Percentiles rank a stretch among this genome's conserved stretches.
phyloP scores from a whole-genome alignment of 345 rosid species.

The Populus euphratica region DNA sequence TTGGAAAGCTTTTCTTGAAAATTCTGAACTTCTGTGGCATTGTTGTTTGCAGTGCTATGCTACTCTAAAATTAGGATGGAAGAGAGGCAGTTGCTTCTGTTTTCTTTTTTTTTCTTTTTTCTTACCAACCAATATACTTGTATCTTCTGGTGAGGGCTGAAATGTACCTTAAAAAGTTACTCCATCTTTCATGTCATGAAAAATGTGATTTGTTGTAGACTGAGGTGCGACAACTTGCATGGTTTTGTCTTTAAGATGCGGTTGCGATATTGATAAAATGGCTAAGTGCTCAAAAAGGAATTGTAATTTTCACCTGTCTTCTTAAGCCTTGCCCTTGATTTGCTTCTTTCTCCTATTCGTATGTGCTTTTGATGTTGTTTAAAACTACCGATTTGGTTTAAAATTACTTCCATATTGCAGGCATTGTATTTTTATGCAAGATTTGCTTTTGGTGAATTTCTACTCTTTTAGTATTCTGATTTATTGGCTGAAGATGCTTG shows the following conservation, averaged over 20 bases:
- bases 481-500: too few relatives aligned
- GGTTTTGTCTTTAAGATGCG: not conserved
- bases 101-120: not conserved
- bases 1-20: not conserved
- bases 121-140: not conserved
- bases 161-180: not conserved
- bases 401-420: too few relatives aligned
- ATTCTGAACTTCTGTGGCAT: not conserved
- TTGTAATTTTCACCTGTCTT: not conserved
- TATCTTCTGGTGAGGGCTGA: not conserved
- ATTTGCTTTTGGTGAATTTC: too few relatives aligned
- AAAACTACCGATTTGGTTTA: too few relatives aligned
- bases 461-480: too few relatives aligned
- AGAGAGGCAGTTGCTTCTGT: not conserved
- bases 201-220: not conserved
- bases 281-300: not conserved
- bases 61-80: not conserved
- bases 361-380: too few relatives aligned
- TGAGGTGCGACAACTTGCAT: not conserved
- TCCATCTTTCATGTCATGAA: not conserved
- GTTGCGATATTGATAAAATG: not conserved
- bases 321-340: too few relatives aligned
- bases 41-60: not conserved
- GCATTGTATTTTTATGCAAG: too few relatives aligned
- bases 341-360: too few relatives aligned